phyloP scores from a whole-genome alignment of 441 rosid species.

The Adansonia gregorii region DNA sequence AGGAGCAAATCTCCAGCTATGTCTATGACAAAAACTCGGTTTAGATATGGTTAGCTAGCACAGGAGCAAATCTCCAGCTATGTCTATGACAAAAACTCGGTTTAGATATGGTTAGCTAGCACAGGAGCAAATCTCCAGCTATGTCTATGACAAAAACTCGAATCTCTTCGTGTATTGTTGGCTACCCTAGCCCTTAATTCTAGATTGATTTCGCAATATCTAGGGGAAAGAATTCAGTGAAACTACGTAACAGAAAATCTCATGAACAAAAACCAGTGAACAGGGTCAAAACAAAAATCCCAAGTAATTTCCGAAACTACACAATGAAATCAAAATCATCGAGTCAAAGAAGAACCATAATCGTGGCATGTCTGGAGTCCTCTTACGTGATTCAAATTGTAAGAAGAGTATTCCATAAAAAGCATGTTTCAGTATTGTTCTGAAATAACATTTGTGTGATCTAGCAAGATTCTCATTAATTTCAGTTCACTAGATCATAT shows the following conservation, averaged over 20 bases:
- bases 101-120: no score
- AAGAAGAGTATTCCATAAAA: not conserved
- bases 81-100: not conserved
- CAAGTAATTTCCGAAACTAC: not conserved
- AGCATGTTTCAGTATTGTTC: not conserved
- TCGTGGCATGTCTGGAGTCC: not conserved
- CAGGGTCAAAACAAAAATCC: not conserved
- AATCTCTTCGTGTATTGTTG: not conserved
- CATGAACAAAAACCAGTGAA: not conserved
- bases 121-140: no score
- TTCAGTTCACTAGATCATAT: not conserved
- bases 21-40: no score
- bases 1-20: no score
- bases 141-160: not conserved
- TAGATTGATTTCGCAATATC: not conserved
- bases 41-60: no score
- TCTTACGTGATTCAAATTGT: not conserved
- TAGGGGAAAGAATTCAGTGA: not conserved
- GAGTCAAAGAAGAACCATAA: not conserved
- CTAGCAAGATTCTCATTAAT: not conserved
- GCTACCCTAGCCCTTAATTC: not conserved
- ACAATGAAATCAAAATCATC: not conserved
- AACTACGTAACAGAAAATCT: not conserved
- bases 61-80: no score
- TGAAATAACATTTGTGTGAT: not conserved